Evolutionary conservation across 495 filamentous ascomycete species (phyloP).

Genomic region (Friedmanniomyces simplex): DNA sequence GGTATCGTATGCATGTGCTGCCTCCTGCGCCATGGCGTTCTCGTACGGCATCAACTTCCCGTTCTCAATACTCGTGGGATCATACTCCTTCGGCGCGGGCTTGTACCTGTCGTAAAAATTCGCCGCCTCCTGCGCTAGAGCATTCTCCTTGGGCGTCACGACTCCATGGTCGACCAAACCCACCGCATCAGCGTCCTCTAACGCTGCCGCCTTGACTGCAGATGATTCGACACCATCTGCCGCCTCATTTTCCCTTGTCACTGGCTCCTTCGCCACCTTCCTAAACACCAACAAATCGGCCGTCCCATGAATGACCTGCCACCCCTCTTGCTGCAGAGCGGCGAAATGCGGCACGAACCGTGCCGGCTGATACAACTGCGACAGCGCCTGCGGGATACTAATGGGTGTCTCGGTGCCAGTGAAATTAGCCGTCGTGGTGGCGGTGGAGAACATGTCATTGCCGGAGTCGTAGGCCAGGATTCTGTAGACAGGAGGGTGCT

Average conservation of each 20-base stretch:
- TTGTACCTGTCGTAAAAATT: conserved; percentile 8
- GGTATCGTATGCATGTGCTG: conserved; percentile 6
- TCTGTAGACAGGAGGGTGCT: conserved; percentile 47
- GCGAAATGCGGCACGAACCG: conserved; percentile 63
- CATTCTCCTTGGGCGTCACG: conserved; percentile 10
- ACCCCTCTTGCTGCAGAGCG: conserved; percentile 54
- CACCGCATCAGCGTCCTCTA: neutral
- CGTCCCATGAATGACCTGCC: conserved; percentile 60
- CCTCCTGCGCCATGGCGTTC: conserved; percentile 9
- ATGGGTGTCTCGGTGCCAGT: conserved; percentile 33
- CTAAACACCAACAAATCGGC: conserved; percentile 64
- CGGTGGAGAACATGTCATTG: conserved; percentile 47
- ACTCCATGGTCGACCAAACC: conserved; percentile 4
- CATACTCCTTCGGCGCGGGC: conserved; percentile 7
- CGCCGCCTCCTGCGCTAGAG: conserved; percentile 12
- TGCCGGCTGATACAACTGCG: conserved; percentile 56
- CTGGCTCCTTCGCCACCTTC: conserved; percentile 35
- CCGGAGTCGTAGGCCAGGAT: conserved; percentile 62
- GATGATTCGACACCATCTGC: too few relatives aligned
- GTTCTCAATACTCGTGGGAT: conserved; percentile 14
- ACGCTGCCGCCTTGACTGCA: neutral
- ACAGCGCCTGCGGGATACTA: conserved; percentile 52
- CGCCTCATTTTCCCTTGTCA: too few relatives aligned
- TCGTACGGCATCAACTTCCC: conserved; percentile 15
- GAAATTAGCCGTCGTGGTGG: conserved; percentile 48